phyloP scores from a whole-genome alignment of 1,284 basidiomycete genomes.

The Leucoagaricus sp. region DNA sequence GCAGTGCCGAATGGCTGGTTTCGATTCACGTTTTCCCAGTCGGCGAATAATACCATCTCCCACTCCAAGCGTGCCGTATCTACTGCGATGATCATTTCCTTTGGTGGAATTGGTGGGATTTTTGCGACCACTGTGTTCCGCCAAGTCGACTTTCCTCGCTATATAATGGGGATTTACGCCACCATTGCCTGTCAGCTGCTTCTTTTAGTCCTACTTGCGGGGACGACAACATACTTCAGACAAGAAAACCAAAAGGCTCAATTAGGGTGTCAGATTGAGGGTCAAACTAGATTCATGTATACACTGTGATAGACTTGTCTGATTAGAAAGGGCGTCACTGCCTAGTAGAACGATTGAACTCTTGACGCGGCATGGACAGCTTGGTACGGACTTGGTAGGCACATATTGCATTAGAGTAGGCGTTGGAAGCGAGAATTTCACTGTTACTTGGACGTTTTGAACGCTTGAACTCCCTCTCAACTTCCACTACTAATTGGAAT shows the following conservation, averaged over 20 bases:
- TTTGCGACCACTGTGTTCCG: constrained; percentile 44
- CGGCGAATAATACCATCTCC: constrained; percentile 47
- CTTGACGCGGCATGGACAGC: neutral
- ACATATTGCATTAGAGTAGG: too few relatives aligned
- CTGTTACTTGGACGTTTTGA: too few relatives aligned
- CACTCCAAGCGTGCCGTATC: constrained; percentile 48
- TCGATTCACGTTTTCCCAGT: constrained; percentile 29
- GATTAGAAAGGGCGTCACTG: neutral
- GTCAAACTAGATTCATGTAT: constrained; percentile 36
- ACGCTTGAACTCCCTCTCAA: too few relatives aligned
- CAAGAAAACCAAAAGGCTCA: constrained; percentile 31
- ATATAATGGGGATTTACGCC: constrained; percentile 42
- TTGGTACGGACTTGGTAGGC: neutral
- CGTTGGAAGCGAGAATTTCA: too few relatives aligned
- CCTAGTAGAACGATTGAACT: too few relatives aligned
- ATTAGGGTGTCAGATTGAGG: constrained; percentile 29
- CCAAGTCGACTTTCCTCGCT: constrained; percentile 38
- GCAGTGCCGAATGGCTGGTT: neutral
- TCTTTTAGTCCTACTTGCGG: constrained; percentile 36
- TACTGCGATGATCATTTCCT: constrained; percentile 43
- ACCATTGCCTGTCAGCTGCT: constrained; percentile 41
- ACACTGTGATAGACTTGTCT: constrained; percentile 28
- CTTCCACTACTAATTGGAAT: too few relatives aligned
- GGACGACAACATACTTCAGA: constrained; percentile 36
- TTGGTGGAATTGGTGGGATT: constrained; percentile 45